Percentiles rank a stretch among this genome's conserved stretches.
Evolutionary conservation across 2,329 filamentous ascomycete species (phyloP).

Genomic region (Fusarium liriodendri): DNA sequence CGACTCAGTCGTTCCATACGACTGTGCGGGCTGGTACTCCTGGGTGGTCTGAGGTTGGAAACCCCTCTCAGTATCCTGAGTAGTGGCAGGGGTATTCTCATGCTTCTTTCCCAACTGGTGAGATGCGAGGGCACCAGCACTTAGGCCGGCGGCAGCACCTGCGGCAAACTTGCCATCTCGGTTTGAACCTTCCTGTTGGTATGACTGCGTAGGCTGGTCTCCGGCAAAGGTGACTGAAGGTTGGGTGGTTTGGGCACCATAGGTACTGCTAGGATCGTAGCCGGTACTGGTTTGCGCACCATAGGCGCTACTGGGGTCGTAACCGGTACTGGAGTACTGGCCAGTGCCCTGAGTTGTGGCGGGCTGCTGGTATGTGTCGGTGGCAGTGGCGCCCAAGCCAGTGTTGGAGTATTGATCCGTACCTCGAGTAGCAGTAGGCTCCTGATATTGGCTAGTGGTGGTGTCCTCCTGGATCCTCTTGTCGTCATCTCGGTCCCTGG

Average conservation of each 20-base stretch:
- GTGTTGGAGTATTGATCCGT: background rate
- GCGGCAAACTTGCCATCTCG: background rate
- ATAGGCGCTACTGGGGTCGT: background rate
- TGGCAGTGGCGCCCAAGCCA: background rate
- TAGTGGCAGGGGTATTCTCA: background rate
- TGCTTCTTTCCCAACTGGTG: background rate
- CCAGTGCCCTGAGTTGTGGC: background rate
- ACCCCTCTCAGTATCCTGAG: background rate
- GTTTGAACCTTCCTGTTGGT: background rate
- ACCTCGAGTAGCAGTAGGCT: background rate
- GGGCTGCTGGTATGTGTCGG: background rate
- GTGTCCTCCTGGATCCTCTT: background rate
- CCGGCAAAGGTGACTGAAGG: background rate
- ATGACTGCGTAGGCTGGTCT: background rate
- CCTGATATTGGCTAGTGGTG: background rate
- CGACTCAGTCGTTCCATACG: background rate
- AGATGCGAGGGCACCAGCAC: conserved; percentile 18
- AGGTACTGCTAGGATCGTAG: background rate
- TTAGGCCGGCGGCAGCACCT: conserved; percentile 19
- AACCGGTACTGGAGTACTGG: background rate
- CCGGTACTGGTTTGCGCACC: background rate
- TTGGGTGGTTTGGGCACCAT: background rate
- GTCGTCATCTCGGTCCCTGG: conserved; percentile 13
- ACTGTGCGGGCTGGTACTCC: background rate
- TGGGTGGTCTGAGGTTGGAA: background rate